These are phyloP conservation scores for Scheffersomyces coipomensis DNA, from an alignment of 805 yeast species.

Conservation along the genomic window DNA sequence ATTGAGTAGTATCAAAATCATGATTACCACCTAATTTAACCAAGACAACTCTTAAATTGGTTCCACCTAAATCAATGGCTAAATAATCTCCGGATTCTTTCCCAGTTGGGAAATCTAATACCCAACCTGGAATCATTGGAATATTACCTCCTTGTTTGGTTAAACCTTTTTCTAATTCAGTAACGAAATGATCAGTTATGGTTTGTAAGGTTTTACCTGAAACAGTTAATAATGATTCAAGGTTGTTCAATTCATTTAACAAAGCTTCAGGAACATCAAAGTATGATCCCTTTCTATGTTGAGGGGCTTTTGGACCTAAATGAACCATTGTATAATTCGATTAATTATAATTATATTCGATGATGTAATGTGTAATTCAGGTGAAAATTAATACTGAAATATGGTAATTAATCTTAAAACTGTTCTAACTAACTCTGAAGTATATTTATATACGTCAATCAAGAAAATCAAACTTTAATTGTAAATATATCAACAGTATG, in stretches of 20 bases:
- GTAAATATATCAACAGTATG: no score
- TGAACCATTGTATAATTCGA: no score
- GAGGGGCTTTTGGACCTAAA: constrained; percentile 82
- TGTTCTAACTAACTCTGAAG: no score
- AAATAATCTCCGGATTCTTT: constrained; percentile 83
- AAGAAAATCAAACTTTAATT: no score
- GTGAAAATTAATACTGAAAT: no score
- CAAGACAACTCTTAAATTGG: constrained; percentile 89
- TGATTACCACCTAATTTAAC: constrained; percentile 81
- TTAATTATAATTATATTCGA: no score
- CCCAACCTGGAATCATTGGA: constrained; percentile 99
- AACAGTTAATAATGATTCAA: constrained; percentile 65
- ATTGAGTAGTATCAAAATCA: constrained; percentile 81
- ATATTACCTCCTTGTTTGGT: constrained; percentile 76
- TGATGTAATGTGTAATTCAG: no score
- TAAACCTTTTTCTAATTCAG: constrained; percentile 81
- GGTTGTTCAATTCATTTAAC: constrained; percentile 52
- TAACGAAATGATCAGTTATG: constrained; percentile 72
- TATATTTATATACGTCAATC: no score
- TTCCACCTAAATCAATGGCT: constrained; percentile 97
- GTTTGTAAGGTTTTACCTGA: constrained; percentile 56
- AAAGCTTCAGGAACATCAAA: constrained; percentile 66
- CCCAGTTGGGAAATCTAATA: constrained; percentile 90
- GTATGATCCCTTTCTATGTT: constrained; percentile 64
- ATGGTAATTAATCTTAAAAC: no score